Conservation (phyloP, 2,329 filamentous ascomycete genomes). For the Ophiostoma himal-ulmi region DNA sequence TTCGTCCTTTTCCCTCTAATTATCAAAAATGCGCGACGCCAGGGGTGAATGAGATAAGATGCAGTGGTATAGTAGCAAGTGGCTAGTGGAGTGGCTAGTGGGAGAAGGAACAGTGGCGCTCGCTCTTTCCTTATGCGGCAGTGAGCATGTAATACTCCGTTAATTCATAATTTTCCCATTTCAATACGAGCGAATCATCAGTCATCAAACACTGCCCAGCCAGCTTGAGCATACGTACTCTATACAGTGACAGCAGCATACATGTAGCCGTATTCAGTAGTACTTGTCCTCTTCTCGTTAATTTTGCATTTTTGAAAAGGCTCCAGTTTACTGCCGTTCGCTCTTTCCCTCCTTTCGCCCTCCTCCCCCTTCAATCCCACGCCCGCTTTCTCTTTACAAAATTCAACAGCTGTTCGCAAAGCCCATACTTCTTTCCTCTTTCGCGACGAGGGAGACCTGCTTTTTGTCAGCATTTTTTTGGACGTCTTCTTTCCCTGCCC, state of each 20-base stretch:
- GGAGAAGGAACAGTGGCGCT: neutral
- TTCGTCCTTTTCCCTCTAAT: neutral
- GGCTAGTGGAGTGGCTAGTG: neutral
- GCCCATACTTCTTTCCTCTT: neutral
- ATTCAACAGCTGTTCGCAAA: neutral
- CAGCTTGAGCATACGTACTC: neutral
- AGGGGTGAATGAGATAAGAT: constrained; percentile 11
- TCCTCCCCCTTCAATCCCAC: constrained; percentile 1
- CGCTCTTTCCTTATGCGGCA: neutral
- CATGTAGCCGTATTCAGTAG: neutral
- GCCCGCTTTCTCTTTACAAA: neutral
- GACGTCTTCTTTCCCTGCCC: neutral
- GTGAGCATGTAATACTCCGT: neutral
- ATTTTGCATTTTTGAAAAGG: neutral
- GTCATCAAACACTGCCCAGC: neutral
- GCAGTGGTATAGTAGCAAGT: neutral
- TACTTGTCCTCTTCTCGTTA: constrained; percentile 4
- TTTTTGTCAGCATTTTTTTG: neutral
- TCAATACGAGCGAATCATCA: constrained; percentile 12
- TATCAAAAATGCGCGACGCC: neutral
- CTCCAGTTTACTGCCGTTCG: constrained; percentile 6
- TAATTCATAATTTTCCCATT: neutral
- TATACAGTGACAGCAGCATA: neutral
- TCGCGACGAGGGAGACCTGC: neutral
- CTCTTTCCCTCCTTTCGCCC: constrained; percentile 1